Conservation (phyloP, 345 rosid genomes). For the Balakata baccata region DNA sequence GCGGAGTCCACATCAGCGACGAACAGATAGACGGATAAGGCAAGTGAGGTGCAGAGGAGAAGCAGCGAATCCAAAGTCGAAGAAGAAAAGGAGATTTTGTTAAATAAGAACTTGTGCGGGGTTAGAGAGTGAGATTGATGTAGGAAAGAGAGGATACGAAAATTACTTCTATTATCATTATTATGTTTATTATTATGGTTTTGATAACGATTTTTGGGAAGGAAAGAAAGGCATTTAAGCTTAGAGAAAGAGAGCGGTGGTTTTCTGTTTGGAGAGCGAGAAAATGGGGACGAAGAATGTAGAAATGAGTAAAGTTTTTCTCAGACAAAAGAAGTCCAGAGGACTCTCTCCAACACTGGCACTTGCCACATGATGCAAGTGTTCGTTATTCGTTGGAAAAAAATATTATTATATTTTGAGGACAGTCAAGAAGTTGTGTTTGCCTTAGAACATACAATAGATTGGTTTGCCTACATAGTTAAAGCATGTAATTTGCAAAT, state of each 20-base stretch:
- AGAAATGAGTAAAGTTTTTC: conserved; percentile 40
- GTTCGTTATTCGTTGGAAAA: background rate
- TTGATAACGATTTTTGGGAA: background rate
- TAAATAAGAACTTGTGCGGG: background rate
- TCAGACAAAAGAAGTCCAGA: background rate
- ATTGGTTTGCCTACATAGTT: no score
- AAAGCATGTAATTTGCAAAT: no score
- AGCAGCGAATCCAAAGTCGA: conserved; percentile 45
- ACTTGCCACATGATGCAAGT: background rate
- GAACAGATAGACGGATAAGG: conserved; percentile 58
- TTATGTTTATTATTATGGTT: no score
- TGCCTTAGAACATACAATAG: no score
- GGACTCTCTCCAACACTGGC: no score
- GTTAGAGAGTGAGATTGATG: conserved; percentile 17
- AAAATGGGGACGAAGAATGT: conserved; percentile 32
- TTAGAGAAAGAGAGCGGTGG: background rate
- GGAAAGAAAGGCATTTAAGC: conserved; percentile 10
- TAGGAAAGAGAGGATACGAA: conserved; percentile 12
- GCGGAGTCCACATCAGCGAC: conserved; percentile 53
- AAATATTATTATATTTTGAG: background rate
- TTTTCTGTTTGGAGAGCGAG: conserved; percentile 41
- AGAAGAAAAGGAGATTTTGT: background rate
- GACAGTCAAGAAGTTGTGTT: no score
- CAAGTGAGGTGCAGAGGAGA: conserved; percentile 62
- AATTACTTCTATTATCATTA: background rate